A percentile compares a stretch with the other conserved stretches of the same genome.
Evolutionary conservation across 2,329 filamentous ascomycete species (phyloP).

Genomic region (Aspergillus calidoustus): DNA sequence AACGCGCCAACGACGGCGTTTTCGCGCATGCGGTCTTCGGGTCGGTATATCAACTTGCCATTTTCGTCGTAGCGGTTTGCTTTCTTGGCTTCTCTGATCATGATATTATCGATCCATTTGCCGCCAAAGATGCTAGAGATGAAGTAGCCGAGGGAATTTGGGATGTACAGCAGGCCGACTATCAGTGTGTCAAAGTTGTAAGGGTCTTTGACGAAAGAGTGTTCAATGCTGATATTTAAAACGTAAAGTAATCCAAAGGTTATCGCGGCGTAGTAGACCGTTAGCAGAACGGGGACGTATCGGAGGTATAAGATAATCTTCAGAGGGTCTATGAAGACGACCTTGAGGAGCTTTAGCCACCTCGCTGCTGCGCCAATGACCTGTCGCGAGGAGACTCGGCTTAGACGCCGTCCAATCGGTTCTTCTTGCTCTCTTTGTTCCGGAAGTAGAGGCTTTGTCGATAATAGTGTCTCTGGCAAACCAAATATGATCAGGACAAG

Average conservation of each 20-base stretch:
- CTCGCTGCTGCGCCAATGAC: conserved; percentile 64
- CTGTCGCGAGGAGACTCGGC: conserved; percentile 64
- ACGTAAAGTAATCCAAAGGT: conserved; percentile 77
- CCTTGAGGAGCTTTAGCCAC: conserved; percentile 59
- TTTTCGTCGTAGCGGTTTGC: conserved; percentile 70
- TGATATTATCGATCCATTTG: conserved; percentile 56
- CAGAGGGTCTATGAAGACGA: conserved; percentile 73
- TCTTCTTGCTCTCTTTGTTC: conserved; percentile 31
- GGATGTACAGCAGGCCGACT: conserved; percentile 77
- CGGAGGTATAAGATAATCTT: conserved; percentile 72
- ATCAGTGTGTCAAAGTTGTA: conserved; percentile 72
- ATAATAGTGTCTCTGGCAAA: conserved; percentile 49
- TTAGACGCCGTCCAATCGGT: conserved; percentile 39
- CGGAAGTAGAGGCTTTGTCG: conserved; percentile 35
- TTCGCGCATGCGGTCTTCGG: conserved; percentile 81
- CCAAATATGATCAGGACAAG: conserved; percentile 48
- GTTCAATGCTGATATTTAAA: conserved; percentile 76
- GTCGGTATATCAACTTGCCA: conserved; percentile 69
- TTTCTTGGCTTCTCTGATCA: conserved; percentile 74
- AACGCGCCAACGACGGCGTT: conserved; percentile 78
- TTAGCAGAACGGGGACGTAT: conserved; percentile 74
- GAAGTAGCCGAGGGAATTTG: conserved; percentile 74
- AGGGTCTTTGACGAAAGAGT: conserved; percentile 67
- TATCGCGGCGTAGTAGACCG: conserved; percentile 74
- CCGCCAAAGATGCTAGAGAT: conserved; percentile 1